phyloP scores from a whole-genome alignment of 768 basidiomycete genomes.

The Hericium rajendrae region DNA sequence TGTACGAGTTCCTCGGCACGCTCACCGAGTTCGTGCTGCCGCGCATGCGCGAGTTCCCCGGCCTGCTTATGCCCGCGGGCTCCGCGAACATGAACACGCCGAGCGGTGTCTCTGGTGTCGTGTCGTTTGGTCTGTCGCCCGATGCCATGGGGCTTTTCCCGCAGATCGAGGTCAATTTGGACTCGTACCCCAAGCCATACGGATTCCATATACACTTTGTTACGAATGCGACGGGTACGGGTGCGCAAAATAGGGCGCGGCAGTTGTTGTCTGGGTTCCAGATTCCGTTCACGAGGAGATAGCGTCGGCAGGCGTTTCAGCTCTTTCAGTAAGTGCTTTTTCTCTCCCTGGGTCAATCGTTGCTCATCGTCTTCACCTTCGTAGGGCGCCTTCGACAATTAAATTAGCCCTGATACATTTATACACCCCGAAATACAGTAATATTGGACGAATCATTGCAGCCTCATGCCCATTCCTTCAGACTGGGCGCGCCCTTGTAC shows the following conservation, averaged over 20 bases:
- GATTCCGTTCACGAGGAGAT: conserved; percentile 64
- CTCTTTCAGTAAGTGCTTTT: neutral
- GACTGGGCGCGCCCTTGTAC: too few species aligned
- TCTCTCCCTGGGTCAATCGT: too few species aligned
- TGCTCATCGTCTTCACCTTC: too few species aligned
- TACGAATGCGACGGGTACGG: conserved; percentile 79
- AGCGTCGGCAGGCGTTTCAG: neutral
- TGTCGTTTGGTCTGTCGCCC: conserved; percentile 80
- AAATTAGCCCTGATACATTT: too few species aligned
- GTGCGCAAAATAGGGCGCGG: conserved; percentile 83
- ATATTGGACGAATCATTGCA: too few species aligned
- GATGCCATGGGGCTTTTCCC: conserved; percentile 87
- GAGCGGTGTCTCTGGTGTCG: conserved; percentile 76
- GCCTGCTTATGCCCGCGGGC: conserved; percentile 68
- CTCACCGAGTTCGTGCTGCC: conserved; percentile 95
- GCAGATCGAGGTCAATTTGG: conserved; percentile 89
- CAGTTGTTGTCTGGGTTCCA: conserved; percentile 86
- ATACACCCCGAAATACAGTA: too few species aligned
- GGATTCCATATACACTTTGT: conserved; percentile 95
- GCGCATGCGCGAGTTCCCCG: conserved; percentile 82
- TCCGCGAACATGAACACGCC: conserved; percentile 64
- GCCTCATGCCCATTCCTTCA: too few species aligned
- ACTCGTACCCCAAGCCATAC: conserved; percentile 74
- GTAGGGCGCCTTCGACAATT: too few species aligned
- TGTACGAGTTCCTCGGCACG: conserved; percentile 89